Evolutionary conservation across 371 early-diverging fungal genomes (phyloP).

Genomic region (Mucor indicus): DNA sequence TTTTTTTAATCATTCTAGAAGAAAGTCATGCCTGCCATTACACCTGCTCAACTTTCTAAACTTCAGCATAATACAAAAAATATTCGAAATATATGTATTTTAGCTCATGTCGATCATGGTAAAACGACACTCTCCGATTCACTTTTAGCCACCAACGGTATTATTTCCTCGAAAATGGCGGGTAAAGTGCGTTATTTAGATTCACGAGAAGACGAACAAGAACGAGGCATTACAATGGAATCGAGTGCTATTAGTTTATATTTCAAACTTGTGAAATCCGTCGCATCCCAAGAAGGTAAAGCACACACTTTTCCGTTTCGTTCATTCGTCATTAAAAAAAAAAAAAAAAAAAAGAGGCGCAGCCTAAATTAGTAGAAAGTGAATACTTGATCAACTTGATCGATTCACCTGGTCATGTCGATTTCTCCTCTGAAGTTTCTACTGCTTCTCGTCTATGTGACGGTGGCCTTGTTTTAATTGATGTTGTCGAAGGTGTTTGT

Average conservation of each 20-base stretch:
- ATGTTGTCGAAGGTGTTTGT: constrained; percentile 98
- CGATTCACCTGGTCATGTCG: constrained; percentile 99
- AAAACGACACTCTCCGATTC: constrained; percentile 99
- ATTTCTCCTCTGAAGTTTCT: constrained; percentile 97
- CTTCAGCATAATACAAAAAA: constrained; percentile 63
- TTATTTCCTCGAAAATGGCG: constrained; percentile 94
- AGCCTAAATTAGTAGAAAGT: constrained; percentile 27
- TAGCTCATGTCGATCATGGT: constrained; percentile 98
- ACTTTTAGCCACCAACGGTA: constrained; percentile 95
- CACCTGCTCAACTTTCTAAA: constrained; percentile 53
- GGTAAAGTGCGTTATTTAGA: constrained; percentile 99
- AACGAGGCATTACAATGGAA: constrained; percentile 99
- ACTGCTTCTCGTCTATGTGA: constrained; percentile 97
- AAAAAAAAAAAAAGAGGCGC: constrained; percentile 5
- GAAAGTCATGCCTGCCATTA: constrained; percentile 63
- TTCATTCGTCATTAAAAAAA: background rate
- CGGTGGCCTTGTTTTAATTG: constrained; percentile 96
- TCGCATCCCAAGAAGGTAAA: constrained; percentile 8
- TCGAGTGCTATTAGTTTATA: constrained; percentile 93
- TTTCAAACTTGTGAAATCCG: constrained; percentile 65
- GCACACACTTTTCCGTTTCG: background rate
- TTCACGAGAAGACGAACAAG: constrained; percentile 98
- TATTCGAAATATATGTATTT: constrained; percentile 95
- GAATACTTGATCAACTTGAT: constrained; percentile 96
- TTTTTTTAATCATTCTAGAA: background rate